Evolutionary conservation across 2,329 filamentous ascomycete species (phyloP), one percentile per base, ranked within the genome.

Genomic region (Colletotrichum cuscutae): DNA sequence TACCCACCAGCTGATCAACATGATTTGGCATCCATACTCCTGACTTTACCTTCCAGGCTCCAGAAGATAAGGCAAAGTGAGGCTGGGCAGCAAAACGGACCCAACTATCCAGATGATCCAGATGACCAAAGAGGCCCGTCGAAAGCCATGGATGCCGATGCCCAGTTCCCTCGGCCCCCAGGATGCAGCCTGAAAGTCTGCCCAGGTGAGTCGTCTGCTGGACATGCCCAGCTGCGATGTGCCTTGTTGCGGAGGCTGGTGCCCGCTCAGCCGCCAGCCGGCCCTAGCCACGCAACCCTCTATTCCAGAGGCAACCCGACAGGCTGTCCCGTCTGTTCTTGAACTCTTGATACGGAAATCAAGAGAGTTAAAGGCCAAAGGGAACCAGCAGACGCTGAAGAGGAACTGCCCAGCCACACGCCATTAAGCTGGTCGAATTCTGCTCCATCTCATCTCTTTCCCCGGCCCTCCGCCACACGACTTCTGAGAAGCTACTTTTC

Each of bases 101-200:
- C 53, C 53, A 24, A 53, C 22, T 35, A 58, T 49, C 5, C 53
- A 13, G 63, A 57, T 56, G n/a, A 35, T 46, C 3, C 53, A n/a
- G 63, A 57, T 56, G n/a, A 35, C n/a, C 65, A 70, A 35, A 35
- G 66, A 70, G 53, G 70, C 56, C 35, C 8, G 46, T 70, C 66
- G 60, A 72, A 65, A 15, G 28, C 35, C 30, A 61, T 65, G 54
- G 54, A 65, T 72, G 66, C 56, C 60, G 54, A 65, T 72, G 66
- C 60, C 66, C 54, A 72, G 59, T 60, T 60, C 28, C n/a, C 66
- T 61, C 56, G 49, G 49, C 32, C 56, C 59, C 70, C 56, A 49
- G 70, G 66, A 70, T 72, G 66, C 60, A 59, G 66, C 71, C 66
- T 73, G 60, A 30, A 61, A 61, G 54, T 61, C 46, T 59, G 59